phyloP scores from a whole-genome alignment of 306 rosid genomes.

The Aeschynomene evenia region DNA sequence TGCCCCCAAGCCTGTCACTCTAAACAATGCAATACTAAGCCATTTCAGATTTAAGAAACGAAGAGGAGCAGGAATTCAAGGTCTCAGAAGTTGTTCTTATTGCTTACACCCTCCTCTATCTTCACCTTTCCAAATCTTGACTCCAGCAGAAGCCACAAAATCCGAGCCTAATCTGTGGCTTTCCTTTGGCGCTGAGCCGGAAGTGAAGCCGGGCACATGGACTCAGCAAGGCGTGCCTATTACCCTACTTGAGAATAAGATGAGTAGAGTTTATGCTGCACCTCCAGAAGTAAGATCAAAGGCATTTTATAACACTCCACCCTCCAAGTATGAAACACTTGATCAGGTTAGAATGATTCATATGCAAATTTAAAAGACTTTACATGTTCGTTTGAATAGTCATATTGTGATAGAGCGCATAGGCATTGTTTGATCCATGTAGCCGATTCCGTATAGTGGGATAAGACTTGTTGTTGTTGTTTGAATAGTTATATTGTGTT shows the following conservation, averaged over 20 bases:
- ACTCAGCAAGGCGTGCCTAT: conserved; percentile 58
- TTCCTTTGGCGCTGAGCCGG: conserved; percentile 61
- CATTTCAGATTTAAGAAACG: conserved; percentile 72
- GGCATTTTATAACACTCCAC: conserved; percentile 66
- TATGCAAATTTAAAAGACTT: neutral
- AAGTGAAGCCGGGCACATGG: conserved; percentile 68
- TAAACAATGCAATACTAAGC: conserved; percentile 72
- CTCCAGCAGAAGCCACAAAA: conserved; percentile 70
- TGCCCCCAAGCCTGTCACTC: conserved; percentile 55
- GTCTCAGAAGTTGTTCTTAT: conserved; percentile 69
- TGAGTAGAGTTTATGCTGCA: conserved; percentile 85
- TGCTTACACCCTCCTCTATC: conserved; percentile 66
- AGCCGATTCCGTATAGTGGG: too few species aligned
- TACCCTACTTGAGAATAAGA: conserved; percentile 76
- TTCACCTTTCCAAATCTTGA: conserved; percentile 71
- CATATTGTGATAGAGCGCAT: too few species aligned
- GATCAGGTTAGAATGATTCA: conserved; percentile 68
- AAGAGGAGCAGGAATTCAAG: conserved; percentile 74
- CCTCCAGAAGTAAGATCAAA: conserved; percentile 80
- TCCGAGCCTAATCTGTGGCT: conserved; percentile 51
- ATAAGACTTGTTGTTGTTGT: too few species aligned
- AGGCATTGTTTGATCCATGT: too few species aligned
- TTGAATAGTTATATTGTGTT: neutral
- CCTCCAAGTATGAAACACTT: conserved; percentile 83
- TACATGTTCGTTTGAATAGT: neutral